Evolutionary conservation across 495 filamentous ascomycete genomes (phyloP), one percentile per base, ranked within the genome.

Genomic region (Aspergillus heteromorphus): DNA sequence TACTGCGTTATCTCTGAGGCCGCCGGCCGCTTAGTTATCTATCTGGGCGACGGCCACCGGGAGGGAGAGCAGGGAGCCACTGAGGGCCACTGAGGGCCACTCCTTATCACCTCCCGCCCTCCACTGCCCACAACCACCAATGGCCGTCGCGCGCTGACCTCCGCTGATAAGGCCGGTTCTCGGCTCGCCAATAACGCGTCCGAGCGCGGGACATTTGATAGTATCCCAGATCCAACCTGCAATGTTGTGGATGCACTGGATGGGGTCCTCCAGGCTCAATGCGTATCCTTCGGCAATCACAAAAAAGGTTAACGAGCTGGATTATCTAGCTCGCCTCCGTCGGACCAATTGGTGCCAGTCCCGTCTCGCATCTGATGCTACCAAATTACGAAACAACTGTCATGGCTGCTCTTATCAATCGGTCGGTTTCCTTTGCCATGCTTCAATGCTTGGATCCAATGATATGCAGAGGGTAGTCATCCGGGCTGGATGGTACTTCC

Each of bases 161-260:
- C 45, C 38, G 47, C 53, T 55, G 53, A 55, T 55, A 55, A 55
- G 53, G 25, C 43, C 13, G 16, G 23, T 19, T 41, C 13, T 17
- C 43, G 34, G 34, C 43, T 16, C 14, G 43, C 43, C 43, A 47
- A 47, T 47, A 27, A 47, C 21, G n/a, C 34, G 34, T n/a, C 34
- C 6, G n/a, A n/a, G n/a, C n/a, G n/a, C n/a, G 13, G 34, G 34
- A 4, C 34, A n/a, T n/a, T n/a, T 38, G 34, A 38, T 38, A 38
- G 11, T n/a, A n/a, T n/a, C n/a, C n/a, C n/a, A n/a, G n/a, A n/a
- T n/a, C n/a, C n/a, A n/a, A n/a, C n/a, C n/a, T n/a, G n/a, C n/a
- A n/a, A n/a, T n/a, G n/a, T n/a, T n/a, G n/a, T n/a, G n/a, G 23
- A 27, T 7, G 23, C 23, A 27, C 23, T 27, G 4, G 40, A 43